Evolutionary conservation across 768 basidiomycete genomes (phyloP), one percentile per base, ranked within the genome.

Genomic region (Panaeolus cyanescens): DNA sequence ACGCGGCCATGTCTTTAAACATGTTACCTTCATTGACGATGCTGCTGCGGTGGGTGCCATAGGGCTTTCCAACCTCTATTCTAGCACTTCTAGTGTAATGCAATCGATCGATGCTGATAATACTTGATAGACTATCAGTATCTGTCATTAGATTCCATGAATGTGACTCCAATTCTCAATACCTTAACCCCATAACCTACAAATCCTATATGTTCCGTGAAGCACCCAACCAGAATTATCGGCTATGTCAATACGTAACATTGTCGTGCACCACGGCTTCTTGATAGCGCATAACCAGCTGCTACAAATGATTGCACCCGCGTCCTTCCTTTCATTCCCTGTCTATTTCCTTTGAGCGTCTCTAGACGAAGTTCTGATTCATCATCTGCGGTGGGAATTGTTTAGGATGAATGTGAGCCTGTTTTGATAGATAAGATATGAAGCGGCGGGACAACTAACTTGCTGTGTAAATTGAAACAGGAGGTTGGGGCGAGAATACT

Each of bases 11-110:
- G 75, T 81, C 3, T 91, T 94, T 75, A 79, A 77, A 59, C 78
- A 85, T 65, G 84, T 90, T 54, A 83, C 87, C 63, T 86, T 85
- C 67, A 82, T 93, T 12, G 80, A 86, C 37, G 91, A 94, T 71
- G 87, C 88, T 0, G 86, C 90, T 1, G 83, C 78, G 3, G 75
- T 77, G 19, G 92, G 92, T 8, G 92, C 89, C 2, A 72, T 74
- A 39, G 85, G 85, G 7, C 73, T 93, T 42, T 84, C 83, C 5
- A 70, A 72, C 17, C 64, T 72, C 5, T 64, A 60, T 60, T 30
- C 31, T 7, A 19, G 25, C 8, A 55, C 30, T 17, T 7, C 56
- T 17, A 37, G 19, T 15, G 6, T 50, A 50, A 28, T n/a, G 1
- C 25, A 28, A 28, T 25, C 25, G 4, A 28, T 45, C 25, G 22